These are phyloP conservation scores for Berkeleyomyces basicola DNA, from an alignment of 2,329 filamentous ascomycete genomes.

Conservation along the genomic window DNA sequence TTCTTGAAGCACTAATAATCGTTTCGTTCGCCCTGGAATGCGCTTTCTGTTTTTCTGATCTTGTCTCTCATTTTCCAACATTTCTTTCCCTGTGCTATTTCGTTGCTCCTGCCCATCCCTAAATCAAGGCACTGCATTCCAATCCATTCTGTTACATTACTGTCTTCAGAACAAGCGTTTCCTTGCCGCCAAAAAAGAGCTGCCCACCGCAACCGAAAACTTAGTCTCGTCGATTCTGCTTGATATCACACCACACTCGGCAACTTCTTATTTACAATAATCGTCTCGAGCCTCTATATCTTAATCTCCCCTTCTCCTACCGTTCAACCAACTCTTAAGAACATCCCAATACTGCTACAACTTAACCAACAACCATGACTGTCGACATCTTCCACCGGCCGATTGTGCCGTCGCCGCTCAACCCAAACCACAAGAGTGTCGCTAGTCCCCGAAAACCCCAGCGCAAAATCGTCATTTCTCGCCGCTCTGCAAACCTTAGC, in stretches of 20 bases:
- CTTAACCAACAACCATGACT: neutral
- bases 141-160: neutral
- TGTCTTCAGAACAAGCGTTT: neutral
- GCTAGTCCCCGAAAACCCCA: conserved; percentile 1
- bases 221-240: neutral
- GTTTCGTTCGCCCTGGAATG: neutral
- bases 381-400: conserved; percentile 10
- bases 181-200: neutral
- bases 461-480: conserved; percentile 9
- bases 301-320: conserved; percentile 5
- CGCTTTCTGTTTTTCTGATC: neutral
- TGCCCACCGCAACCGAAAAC: neutral
- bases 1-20: neutral
- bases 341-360: neutral
- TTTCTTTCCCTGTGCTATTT: neutral
- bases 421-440: conserved; percentile 7
- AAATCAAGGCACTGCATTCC: conserved; percentile 4
- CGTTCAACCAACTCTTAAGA: neutral
- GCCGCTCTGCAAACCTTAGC: conserved; percentile 10
- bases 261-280: neutral
- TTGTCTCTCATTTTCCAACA: neutral
- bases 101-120: neutral
- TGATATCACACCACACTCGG: neutral
- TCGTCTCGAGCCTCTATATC: neutral
- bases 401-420: conserved; percentile 12